A percentile compares a stretch with the other conserved stretches of the same genome.
Evolutionary conservation across 2,329 filamentous ascomycete species (phyloP).

Genomic region (Microcyclospora pomicola): DNA sequence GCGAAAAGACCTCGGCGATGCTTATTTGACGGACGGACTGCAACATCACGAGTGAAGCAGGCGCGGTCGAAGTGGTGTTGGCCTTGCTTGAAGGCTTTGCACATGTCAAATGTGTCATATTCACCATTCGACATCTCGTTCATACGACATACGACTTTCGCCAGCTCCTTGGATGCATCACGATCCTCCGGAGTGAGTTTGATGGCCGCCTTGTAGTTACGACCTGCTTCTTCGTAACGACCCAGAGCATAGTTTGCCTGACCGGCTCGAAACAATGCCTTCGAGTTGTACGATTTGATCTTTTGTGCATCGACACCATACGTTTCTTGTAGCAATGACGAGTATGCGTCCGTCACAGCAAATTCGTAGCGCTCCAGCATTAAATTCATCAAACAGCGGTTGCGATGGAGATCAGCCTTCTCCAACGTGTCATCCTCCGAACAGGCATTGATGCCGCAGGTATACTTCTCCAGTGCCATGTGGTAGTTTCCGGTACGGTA

Average conservation of each 20-base stretch:
- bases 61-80: conserved; percentile 9
- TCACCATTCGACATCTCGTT: conserved; percentile 9
- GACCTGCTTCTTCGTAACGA: conserved; percentile 5
- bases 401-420: conserved; percentile 11
- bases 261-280: conserved; percentile 14
- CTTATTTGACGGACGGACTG: conserved; percentile 13
- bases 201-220: conserved; percentile 4
- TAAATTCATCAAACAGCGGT: conserved; percentile 10
- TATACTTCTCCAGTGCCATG: conserved; percentile 7
- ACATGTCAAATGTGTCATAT: conserved; percentile 13
- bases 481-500: conserved; percentile 7
- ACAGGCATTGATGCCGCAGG: conserved; percentile 2
- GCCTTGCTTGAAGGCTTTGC: neutral
- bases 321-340: conserved; percentile 2
- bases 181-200: conserved; percentile 7
- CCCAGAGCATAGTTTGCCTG: conserved; percentile 14
- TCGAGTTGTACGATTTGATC: conserved; percentile 5
- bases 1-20: conserved; percentile 33
- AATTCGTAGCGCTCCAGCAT: conserved; percentile 9
- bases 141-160: conserved; percentile 6
- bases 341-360: conserved; percentile 9
- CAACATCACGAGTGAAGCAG: conserved; percentile 7
- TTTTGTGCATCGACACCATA: neutral
- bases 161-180: conserved; percentile 4
- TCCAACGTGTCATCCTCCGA: neutral